Evolutionary conservation across 179 eudicot genomes (phyloP), one percentile per base, ranked within the genome.

Genomic region (Corrigiola litoralis): DNA sequence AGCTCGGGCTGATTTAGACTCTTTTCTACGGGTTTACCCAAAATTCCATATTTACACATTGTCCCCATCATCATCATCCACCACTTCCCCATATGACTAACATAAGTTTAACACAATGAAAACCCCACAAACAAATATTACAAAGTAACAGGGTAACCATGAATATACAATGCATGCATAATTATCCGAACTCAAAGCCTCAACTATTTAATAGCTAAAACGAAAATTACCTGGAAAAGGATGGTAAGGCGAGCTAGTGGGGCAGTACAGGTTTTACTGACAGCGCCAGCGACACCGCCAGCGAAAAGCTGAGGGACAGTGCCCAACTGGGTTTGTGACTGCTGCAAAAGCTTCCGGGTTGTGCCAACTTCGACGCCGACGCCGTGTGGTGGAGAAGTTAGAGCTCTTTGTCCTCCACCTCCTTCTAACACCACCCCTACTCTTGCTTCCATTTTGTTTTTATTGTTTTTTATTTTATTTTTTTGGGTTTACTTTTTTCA

Each of bases 241-340:
- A 85, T 85, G 24, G 91, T 80, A 34, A 88, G 88, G 38, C 90
- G 88, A 66, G 88, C 80, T 34, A 85, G 81, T 31, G 95, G 91
- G 20, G 87, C 89, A 1, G 95, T 88, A 48, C 90, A 88, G 6
- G 90, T 88, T 72, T 85, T 88, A 65, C 83, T 76, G 21, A 88
- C 82, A 64, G 87, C 91, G 2, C 95, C 91, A 61, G 95, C 90
- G n/a, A 88, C 56, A 18, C 91, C 89, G 0, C 95, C 91, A 49
- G 95, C 84, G 2, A 85, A 75, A 7, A 85, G 85, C 75, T 80
- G 90, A 38, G 86, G 77, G 33, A 75, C 81, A 12, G 89, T 73
- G 7, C 88, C 88, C 9, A 80, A 51, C 65, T 87, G 85, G 6
- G 85, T 11, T 31, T 72, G 81, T 5, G 73, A 74, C 37, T 77